A percentile compares a stretch with the other conserved stretches of the same genome.
phyloP scores from a whole-genome alignment of 2,329 filamentous ascomycete species.

The Ilyonectria sp. region DNA sequence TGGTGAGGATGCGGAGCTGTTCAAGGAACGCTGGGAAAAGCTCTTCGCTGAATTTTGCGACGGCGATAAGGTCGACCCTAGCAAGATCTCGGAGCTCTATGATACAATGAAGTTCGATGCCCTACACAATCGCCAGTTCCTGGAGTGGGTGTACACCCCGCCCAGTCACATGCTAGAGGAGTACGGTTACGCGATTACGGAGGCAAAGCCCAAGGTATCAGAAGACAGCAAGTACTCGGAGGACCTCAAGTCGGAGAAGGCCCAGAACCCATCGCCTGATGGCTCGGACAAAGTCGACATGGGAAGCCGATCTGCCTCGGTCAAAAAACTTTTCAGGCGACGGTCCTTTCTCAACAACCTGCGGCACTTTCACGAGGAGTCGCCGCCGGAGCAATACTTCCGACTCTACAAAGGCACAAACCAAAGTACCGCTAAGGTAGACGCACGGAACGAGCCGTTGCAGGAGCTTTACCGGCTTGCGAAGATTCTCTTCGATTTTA shows the following conservation, averaged over 20 bases:
- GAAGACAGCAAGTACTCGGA: conserved; percentile 59
- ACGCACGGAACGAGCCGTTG: conserved; percentile 88
- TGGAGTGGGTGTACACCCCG: conserved; percentile 98
- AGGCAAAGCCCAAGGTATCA: conserved; percentile 58
- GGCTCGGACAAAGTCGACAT: conserved; percentile 59
- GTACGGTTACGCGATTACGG: conserved; percentile 60
- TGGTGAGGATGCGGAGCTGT: conserved; percentile 93
- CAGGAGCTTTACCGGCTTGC: conserved; percentile 93
- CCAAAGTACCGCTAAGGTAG: conserved; percentile 79
- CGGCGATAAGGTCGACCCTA: conserved; percentile 97
- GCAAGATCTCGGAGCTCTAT: conserved; percentile 98
- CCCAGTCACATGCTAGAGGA: conserved; percentile 83
- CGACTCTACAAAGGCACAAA: conserved; percentile 87
- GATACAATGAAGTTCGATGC: conserved; percentile 99
- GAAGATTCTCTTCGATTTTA: conserved; percentile 97
- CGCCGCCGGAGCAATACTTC: conserved; percentile 83
- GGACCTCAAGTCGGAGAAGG: conserved; percentile 53
- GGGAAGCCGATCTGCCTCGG: conserved; percentile 52
- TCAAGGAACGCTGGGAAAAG: conserved; percentile 98
- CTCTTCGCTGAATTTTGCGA: conserved; percentile 97
- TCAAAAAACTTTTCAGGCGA: conserved; percentile 69
- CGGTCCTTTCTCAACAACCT: conserved; percentile 72
- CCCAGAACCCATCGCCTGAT: conserved; percentile 52
- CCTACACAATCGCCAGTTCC: conserved; percentile 93
- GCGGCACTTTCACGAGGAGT: conserved; percentile 67